phyloP scores from a whole-genome alignment of 2,329 filamentous ascomycete genomes.

The Fusarium redolens region DNA sequence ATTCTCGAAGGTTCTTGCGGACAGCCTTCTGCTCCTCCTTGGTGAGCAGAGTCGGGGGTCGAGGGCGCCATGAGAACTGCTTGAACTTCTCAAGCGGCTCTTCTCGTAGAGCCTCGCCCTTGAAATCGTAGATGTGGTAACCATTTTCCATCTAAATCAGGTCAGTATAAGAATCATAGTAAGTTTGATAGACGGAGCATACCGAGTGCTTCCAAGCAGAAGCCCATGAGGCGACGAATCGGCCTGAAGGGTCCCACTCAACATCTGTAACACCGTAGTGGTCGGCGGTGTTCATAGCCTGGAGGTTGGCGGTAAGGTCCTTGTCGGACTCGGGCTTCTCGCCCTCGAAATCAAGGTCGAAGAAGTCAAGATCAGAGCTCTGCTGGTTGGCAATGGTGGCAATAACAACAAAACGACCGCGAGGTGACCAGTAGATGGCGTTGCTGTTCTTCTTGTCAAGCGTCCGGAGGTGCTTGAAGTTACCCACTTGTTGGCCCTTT shows the following conservation, averaged over 20 bases:
- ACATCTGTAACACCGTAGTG: slow-evolving; percentile 98
- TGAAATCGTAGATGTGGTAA: slow-evolving; percentile 98
- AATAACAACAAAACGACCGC: slow-evolving; percentile 93
- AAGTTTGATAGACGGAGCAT: slow-evolving; percentile 56
- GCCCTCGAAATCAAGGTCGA: slow-evolving; percentile 96
- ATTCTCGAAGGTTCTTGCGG: slow-evolving; percentile 98
- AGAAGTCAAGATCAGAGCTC: slow-evolving; percentile 97
- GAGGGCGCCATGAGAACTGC: slow-evolving; percentile 94
- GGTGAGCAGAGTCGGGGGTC: slow-evolving; percentile 87
- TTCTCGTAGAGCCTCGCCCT: slow-evolving; percentile 87
- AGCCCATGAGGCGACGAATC: slow-evolving; percentile 93
- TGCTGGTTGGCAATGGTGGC: slow-evolving; percentile 93
- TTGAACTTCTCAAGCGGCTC: slow-evolving; percentile 97
- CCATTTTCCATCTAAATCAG: slow-evolving; percentile 97
- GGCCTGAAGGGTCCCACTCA: slow-evolving; percentile 96
- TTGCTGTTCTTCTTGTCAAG: slow-evolving; percentile 99
- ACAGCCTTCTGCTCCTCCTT: slow-evolving; percentile 98
- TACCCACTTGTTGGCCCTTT: slow-evolving; percentile 84
- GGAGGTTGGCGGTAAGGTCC: slow-evolving; percentile 92
- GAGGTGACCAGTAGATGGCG: slow-evolving; percentile 98
- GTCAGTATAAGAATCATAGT: slow-evolving; percentile 14
- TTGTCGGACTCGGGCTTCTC: slow-evolving; percentile 95
- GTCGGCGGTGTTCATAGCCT: slow-evolving; percentile 92
- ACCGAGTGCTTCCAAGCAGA: slow-evolving; percentile 96
- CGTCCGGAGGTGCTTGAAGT: slow-evolving; percentile 96